Evolutionary conservation across 331 rosid species (phyloP).

Genomic region (Acacia concinna): DNA sequence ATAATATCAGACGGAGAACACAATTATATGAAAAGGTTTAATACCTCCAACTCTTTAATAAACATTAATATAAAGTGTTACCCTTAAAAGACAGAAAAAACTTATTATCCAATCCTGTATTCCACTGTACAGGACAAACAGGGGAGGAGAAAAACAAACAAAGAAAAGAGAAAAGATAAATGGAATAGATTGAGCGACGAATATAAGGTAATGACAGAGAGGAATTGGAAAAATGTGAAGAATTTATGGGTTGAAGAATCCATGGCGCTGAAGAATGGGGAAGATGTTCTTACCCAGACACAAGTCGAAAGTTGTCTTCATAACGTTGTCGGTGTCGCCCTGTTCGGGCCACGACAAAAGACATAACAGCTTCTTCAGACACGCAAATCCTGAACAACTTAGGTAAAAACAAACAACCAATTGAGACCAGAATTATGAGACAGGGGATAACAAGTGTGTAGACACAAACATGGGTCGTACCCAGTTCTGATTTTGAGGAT

Average conservation of each 20-base stretch:
- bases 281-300: slow-evolving; percentile 61
- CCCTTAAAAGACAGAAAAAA: background rate
- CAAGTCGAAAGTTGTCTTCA: slow-evolving; percentile 70
- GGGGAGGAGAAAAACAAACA: background rate
- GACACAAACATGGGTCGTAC: slow-evolving; percentile 4
- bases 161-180: slow-evolving; percentile 1
- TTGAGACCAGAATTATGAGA: background rate
- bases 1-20: slow-evolving; percentile 15
- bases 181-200: background rate
- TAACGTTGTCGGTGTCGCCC: slow-evolving; percentile 83
- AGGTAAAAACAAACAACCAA: slow-evolving; percentile 25
- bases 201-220: background rate
- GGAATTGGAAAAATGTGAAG: background rate
- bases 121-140: slow-evolving; percentile 19
- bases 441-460: background rate
- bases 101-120: slow-evolving; percentile 5
- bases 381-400: slow-evolving; percentile 14
- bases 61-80: background rate
- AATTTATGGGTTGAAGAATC: background rate
- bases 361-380: slow-evolving; percentile 34
- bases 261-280: background rate
- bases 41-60: slow-evolving; percentile 31
- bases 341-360: slow-evolving; percentile 54
- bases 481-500: background rate
- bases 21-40: slow-evolving; percentile 26